Conservation (phyloP, 441 rosid genomes). For the Jatropha multifida region DNA sequence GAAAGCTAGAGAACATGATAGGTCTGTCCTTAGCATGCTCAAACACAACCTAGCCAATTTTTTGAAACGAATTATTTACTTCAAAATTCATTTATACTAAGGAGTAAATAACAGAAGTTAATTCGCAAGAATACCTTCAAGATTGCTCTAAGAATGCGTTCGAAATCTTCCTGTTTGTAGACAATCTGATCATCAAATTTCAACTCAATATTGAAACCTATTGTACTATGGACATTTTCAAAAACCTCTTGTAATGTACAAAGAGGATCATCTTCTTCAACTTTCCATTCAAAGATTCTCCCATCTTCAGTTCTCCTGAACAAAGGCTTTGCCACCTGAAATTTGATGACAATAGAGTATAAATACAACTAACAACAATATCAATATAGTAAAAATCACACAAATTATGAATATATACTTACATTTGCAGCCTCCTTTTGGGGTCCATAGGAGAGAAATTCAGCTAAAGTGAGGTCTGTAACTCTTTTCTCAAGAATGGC, state of each 20-base stretch:
- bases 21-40: slow-evolving; percentile 55
- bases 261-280: slow-evolving; percentile 62
- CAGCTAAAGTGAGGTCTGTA: slow-evolving; percentile 59
- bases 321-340: slow-evolving; percentile 46
- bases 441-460: slow-evolving; percentile 69
- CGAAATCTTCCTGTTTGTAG: slow-evolving; percentile 52
- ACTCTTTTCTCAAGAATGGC: slow-evolving; percentile 61
- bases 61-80: too few relatives aligned
- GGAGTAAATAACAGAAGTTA: not conserved
- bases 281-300: slow-evolving; percentile 62
- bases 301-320: slow-evolving; percentile 70
- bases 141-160: slow-evolving; percentile 53
- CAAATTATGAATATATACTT: not conserved
- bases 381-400: too few relatives aligned
- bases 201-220: slow-evolving; percentile 83
- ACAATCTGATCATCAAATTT: slow-evolving; percentile 74
- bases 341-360: not conserved
- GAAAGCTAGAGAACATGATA: slow-evolving; percentile 75
- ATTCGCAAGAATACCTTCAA: slow-evolving; percentile 40
- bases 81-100: too few relatives aligned
- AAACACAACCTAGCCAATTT: slow-evolving; percentile 49
- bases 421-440: slow-evolving; percentile 49
- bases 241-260: slow-evolving; percentile 77
- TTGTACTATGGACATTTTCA: slow-evolving; percentile 47
- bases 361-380: too few relatives aligned